Base-by-base conservation (phyloP, 1,284 basidiomycete genomes). In the Cryptococcus depauperatus region DNA sequence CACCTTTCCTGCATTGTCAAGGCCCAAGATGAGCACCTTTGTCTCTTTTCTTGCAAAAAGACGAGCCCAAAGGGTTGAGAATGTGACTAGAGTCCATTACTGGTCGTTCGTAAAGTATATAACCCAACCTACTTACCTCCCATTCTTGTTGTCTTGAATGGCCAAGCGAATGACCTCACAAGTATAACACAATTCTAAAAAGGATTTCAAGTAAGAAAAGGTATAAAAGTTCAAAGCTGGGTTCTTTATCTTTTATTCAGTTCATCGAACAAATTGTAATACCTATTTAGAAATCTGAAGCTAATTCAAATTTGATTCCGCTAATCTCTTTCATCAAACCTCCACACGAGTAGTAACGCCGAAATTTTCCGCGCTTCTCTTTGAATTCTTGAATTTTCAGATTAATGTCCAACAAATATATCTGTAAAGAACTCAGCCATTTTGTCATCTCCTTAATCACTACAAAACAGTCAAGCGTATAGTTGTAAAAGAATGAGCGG, bases 61-160 rank as follows among this genome's bases (percentile, higher is more conserved):
- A n/a, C 66, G 61, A 28, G 62, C 54, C 74, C 73, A 75, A 32
- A 76, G 54, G 3, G 57, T 48, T 1, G 69, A 71, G 52, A 71
- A 70, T 23, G 69, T 65, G 33, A 71, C 66, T 69, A 50, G 10
- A 21, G 41, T 82, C 78, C 58, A 89, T 92, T 75, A 92, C 59
- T n/a, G n/a, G n/a, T n/a, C n/a, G n/a, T n/a, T n/a, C n/a, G n/a
- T n/a, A n/a, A n/a, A n/a, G n/a, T n/a, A n/a, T n/a, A n/a, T n/a
- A n/a, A n/a, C n/a, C n/a, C n/a, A n/a, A n/a, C n/a, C n/a, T n/a
- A n/a, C n/a, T n/a, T n/a, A n/a, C n/a, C n/a, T n/a, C n/a, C n/a
- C n/a, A n/a, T n/a, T n/a, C n/a, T n/a, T n/a, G n/a, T n/a, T n/a
- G n/a, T n/a, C n/a, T n/a, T n/a, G n/a, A n/a, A n/a, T n/a, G n/a